A percentile compares a stretch with the other conserved stretches of the same genome.
phyloP scores from a whole-genome alignment of 2,329 filamentous ascomycete species.

The Alternaria gansuensis region DNA sequence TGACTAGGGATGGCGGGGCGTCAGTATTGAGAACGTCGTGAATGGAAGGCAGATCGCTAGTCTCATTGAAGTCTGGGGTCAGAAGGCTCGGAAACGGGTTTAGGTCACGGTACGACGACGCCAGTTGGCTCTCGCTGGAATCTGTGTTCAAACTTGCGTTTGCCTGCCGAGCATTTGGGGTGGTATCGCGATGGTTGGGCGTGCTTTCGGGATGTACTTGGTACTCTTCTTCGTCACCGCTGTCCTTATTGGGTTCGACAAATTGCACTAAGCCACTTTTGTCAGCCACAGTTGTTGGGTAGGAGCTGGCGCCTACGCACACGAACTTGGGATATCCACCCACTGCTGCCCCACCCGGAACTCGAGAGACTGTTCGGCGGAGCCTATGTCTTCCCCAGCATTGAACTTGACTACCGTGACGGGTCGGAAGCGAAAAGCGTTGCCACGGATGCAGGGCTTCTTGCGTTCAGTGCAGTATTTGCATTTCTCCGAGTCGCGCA shows the following conservation, averaged over 20 bases:
- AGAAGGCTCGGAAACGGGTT: constrained; percentile 21
- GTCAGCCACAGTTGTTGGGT: neutral
- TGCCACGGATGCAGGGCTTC: constrained; percentile 39
- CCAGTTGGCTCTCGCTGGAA: constrained; percentile 5
- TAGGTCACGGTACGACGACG: constrained; percentile 14
- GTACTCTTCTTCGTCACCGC: constrained; percentile 30
- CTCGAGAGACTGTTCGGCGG: constrained; percentile 41
- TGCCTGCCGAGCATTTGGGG: constrained; percentile 14
- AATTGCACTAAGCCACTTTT: constrained; percentile 35
- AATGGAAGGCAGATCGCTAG: constrained; percentile 28
- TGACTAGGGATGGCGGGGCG: constrained; percentile 13
- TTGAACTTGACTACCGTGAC: constrained; percentile 46
- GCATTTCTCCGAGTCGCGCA: constrained; percentile 42
- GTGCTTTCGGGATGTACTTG: constrained; percentile 16
- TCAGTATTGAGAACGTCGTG: constrained; percentile 29
- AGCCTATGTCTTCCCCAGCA: constrained; percentile 44
- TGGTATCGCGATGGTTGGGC: constrained; percentile 8
- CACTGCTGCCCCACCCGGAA: constrained; percentile 40
- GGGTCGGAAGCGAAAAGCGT: constrained; percentile 44
- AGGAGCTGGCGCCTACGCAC: constrained; percentile 23
- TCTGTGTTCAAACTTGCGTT: neutral
- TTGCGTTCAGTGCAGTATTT: constrained; percentile 45
- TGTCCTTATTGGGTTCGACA: constrained; percentile 40
- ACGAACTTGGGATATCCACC: constrained; percentile 39
- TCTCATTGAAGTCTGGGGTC: constrained; percentile 20